Evolutionary conservation across 352 stramenopile species (phyloP).

Genomic region (Pythium rishiriense): DNA sequence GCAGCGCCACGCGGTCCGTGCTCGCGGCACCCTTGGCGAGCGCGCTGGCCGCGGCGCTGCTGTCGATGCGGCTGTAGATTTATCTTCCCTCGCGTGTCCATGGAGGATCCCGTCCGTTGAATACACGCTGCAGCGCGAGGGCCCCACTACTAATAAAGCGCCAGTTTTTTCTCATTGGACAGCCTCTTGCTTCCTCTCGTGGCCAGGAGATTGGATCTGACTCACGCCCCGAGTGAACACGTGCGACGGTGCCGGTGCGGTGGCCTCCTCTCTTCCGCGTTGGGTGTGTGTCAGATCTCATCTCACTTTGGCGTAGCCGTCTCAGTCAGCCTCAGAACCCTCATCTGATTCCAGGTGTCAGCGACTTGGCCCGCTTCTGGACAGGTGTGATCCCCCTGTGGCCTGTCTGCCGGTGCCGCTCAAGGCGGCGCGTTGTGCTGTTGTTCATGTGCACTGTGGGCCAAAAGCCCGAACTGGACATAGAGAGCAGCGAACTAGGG

Average conservation of each 20-base stretch:
- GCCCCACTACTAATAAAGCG: too few species aligned
- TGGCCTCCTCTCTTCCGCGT: too few species aligned
- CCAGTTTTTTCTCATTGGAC: too few species aligned
- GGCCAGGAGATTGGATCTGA: too few species aligned
- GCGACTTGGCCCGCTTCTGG: slow-evolving; percentile 12
- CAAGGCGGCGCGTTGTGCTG: background rate
- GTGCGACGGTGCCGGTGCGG: too few species aligned
- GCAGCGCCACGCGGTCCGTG: background rate
- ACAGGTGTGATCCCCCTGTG: background rate
- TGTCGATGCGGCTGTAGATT: background rate
- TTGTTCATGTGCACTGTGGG: background rate
- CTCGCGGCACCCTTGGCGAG: background rate
- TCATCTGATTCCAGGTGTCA: background rate
- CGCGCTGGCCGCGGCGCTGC: background rate
- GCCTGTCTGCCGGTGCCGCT: background rate
- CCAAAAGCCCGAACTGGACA: slow-evolving; percentile 21
- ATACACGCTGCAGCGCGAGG: too few species aligned
- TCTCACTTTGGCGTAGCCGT: background rate
- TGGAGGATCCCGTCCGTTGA: too few species aligned
- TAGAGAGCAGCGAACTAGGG: slow-evolving; percentile 21
- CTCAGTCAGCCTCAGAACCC: background rate
- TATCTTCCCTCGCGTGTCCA: too few species aligned
- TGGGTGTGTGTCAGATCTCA: background rate
- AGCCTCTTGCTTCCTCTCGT: too few species aligned
- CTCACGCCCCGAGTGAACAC: too few species aligned